These are phyloP conservation scores for Xerocomus minutiporus DNA, from an alignment of 1,284 basidiomycete genomes.

Conservation along the genomic window DNA sequence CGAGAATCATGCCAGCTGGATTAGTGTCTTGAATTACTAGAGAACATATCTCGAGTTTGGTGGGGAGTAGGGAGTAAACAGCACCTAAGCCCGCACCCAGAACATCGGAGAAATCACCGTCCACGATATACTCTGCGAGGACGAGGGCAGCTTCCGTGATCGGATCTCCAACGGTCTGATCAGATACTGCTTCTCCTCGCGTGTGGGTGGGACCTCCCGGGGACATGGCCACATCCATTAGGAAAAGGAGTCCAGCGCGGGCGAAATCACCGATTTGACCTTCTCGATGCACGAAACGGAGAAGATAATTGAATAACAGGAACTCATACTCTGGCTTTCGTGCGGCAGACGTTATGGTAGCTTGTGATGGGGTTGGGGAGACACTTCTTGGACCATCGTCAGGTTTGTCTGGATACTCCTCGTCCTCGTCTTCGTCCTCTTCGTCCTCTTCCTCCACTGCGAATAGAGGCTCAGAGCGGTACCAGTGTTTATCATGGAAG, in stretches of 20 bases:
- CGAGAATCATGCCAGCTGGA: conserved; percentile 60
- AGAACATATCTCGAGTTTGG: conserved; percentile 71
- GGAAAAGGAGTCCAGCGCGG: conserved; percentile 84
- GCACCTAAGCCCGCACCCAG: conserved; percentile 92
- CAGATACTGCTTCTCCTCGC: conserved; percentile 26
- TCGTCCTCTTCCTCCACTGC: conserved; percentile 68
- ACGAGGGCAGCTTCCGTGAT: conserved; percentile 78
- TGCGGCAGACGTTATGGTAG: conserved; percentile 50
- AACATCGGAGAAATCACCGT: conserved; percentile 95
- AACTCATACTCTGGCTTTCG: conserved; percentile 91
- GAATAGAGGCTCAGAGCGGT: conserved; percentile 63
- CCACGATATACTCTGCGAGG: conserved; percentile 89
- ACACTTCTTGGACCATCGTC: conserved; percentile 33
- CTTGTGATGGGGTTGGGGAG: conserved; percentile 59
- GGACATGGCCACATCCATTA: conserved; percentile 93
- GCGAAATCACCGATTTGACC: conserved; percentile 93
- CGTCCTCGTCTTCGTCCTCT: conserved; percentile 19
- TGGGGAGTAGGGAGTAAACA: conserved; percentile 87
- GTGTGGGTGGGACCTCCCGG: conserved; percentile 50
- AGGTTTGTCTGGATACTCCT: conserved; percentile 22
- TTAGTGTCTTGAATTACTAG: conserved; percentile 40
- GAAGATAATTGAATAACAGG: conserved; percentile 90
- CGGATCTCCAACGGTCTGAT: conserved; percentile 49
- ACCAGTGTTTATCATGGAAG: conserved; percentile 90
- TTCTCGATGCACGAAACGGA: conserved; percentile 93